Percentiles rank a stretch among this genome's conserved stretches.
These are phyloP conservation scores for Agarophyton chilense DNA, from an alignment of 23 red algal species.

Conservation along the genomic window DNA sequence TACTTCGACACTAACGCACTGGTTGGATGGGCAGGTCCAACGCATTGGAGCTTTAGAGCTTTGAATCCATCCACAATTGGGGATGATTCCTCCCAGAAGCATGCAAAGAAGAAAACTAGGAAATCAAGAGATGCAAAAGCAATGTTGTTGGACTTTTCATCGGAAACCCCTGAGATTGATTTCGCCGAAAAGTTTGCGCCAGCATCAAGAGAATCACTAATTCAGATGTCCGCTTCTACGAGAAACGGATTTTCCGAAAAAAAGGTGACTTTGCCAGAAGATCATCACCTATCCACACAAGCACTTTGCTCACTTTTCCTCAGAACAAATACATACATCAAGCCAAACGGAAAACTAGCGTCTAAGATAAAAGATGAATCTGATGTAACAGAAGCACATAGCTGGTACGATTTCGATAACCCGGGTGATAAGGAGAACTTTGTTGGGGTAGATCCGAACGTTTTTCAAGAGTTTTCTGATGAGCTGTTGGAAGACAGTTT, in stretches of 20 bases:
- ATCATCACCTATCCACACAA: slow-evolving; percentile 55
- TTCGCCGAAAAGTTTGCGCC: slow-evolving; percentile 78
- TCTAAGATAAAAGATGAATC: background rate
- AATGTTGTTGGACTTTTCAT: slow-evolving; percentile 78
- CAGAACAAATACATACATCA: slow-evolving; percentile 38
- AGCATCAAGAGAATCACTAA: slow-evolving; percentile 26
- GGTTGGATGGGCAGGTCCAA: slow-evolving; percentile 74
- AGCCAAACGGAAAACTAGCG: background rate
- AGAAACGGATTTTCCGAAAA: slow-evolving; percentile 47
- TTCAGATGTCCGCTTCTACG: slow-evolving; percentile 55
- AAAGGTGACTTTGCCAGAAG: slow-evolving; percentile 79
- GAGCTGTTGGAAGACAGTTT: slow-evolving; percentile 1
- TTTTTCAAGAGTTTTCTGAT: background rate
- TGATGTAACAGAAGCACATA: background rate
- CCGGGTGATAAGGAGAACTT: slow-evolving; percentile 52
- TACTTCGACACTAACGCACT: slow-evolving; percentile 58
- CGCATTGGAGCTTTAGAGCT: slow-evolving; percentile 73
- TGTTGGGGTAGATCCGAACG: background rate
- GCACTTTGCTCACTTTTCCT: slow-evolving; percentile 70
- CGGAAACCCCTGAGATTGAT: slow-evolving; percentile 59
- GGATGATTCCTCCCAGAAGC: background rate
- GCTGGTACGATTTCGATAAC: slow-evolving; percentile 62
- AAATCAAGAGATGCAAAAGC: slow-evolving; percentile 64
- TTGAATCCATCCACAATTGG: background rate
- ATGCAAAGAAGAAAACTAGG: slow-evolving; percentile 33